Evolutionary conservation across 495 filamentous ascomycete species (phyloP), one percentile per base, ranked within the genome.

Genomic region (Lasiosphaeria miniovina): DNA sequence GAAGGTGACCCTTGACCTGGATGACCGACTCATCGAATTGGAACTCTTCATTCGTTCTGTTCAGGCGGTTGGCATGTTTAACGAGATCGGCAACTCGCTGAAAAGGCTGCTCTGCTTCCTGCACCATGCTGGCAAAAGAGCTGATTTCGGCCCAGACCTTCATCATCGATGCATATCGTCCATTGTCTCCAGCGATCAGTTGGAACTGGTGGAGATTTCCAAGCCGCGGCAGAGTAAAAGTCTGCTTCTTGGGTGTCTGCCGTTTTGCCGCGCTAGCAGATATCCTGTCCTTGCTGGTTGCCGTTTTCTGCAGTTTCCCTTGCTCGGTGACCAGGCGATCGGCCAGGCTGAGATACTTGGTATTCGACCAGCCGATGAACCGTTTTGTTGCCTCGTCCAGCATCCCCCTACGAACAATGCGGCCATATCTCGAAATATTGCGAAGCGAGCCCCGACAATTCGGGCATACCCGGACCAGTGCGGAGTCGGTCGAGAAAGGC

Each of bases 371-470:
- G 38, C 82, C 67, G 33, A 85, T 81, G 65, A 91, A 87, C 58
- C 84, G 86, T 68, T 88, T 89, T 0, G 85, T 86, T 0, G 83
- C 73, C 65, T 90, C 86, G 54, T 91, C 85, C 3, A 92, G 71
- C 51, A 83, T 68, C 5, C 81, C 88, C 4, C 84, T 78, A 40
- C 83, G 78, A 34, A 88, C 79, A 6, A 91, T 81, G 24, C 87
- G 79, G 35, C 85, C 82, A 64, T 93, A 91, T 14, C 88, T 74
- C 9, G 86, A 71, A 55, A 90, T 78, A 50, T 81, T 77, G 24
- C 85, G 75, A 32, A 92, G 72, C 4, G 86, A 79, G 0, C 81
- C 80, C 8, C 87, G 82, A 65, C 88, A 93, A 3, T 61, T 76
- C 3, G 88, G 84, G 71, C 88, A 91, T 4, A 68, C 77, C 58